A percentile compares a stretch with the other conserved stretches of the same genome.
These are phyloP conservation scores for Hydrangea macrophylla DNA, from an alignment of 148 eudicot genomes.

Conservation along the genomic window DNA sequence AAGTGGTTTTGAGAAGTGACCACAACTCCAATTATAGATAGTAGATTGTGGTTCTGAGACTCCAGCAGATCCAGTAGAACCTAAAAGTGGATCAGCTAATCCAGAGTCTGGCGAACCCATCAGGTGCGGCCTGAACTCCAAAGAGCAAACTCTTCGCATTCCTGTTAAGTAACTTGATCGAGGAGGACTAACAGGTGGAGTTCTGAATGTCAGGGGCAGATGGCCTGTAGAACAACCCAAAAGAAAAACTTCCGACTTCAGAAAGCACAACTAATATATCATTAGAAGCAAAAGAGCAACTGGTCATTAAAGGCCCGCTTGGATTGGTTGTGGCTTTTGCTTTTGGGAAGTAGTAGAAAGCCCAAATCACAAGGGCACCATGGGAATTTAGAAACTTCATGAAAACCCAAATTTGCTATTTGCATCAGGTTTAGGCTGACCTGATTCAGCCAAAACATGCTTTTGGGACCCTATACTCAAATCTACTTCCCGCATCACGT, in stretches of 20 bases:
- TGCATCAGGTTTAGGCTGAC: too few species aligned
- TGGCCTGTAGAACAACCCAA: conserved; percentile 48
- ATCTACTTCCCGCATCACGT: too few species aligned
- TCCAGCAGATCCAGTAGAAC: conserved; percentile 53
- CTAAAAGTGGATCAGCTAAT: conserved; percentile 83
- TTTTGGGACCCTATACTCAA: too few species aligned
- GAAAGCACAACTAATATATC: too few species aligned
- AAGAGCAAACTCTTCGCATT: conserved; percentile 86
- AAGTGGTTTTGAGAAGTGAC: conserved; percentile 91
- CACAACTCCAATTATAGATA: conserved; percentile 94
- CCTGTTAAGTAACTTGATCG: conserved; percentile 71
- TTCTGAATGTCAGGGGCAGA: conserved; percentile 77
- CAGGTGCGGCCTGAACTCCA: conserved; percentile 84
- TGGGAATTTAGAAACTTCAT: too few species aligned
- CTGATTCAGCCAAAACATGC: too few species aligned
- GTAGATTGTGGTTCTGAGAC: conserved; percentile 79
- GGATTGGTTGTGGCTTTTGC: too few species aligned
- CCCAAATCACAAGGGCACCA: too few species aligned
- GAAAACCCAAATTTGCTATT: too few species aligned
- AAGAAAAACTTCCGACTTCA: conserved; percentile 5
- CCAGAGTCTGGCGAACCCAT: conserved; percentile 78
- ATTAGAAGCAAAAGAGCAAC: too few species aligned
- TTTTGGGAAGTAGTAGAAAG: too few species aligned
- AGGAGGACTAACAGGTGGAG: conserved; percentile 99
- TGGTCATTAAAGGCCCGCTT: too few species aligned